Evolutionary conservation across 305 asterid species (phyloP).

Genomic region (Fraxinus paxiana): DNA sequence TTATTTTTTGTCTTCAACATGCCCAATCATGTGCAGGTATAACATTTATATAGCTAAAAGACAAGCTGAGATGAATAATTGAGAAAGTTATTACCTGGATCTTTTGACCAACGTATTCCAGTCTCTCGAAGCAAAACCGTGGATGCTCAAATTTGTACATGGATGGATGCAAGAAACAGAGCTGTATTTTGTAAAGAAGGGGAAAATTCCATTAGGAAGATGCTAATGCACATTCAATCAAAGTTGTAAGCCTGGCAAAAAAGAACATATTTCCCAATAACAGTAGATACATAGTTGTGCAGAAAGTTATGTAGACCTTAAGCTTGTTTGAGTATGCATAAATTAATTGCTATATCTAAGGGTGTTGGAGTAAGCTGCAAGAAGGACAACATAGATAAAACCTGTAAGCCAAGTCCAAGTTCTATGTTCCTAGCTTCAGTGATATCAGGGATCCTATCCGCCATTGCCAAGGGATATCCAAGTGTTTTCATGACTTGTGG

Average conservation of each 20-base stretch:
- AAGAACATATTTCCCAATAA: not conserved
- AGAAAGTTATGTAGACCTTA: not conserved
- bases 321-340: not conserved
- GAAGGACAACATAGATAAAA: slow-evolving; percentile 2
- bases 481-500: slow-evolving; percentile 78
- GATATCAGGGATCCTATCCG: slow-evolving; percentile 76
- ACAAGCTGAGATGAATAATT: not conserved
- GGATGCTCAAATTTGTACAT: slow-evolving; percentile 88
- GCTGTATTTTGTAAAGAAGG: slow-evolving; percentile 44
- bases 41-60: not conserved
- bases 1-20: not conserved
- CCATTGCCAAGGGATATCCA: slow-evolving; percentile 69
- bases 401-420: slow-evolving; percentile 98
- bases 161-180: slow-evolving; percentile 81
- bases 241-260: not conserved
- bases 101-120: slow-evolving; percentile 91
- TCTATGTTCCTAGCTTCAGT: slow-evolving; percentile 92
- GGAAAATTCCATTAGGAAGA: not conserved
- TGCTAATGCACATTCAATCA: slow-evolving; percentile 1
- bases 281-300: not conserved
- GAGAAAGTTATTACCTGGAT: slow-evolving; percentile 58
- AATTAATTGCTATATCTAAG: not conserved
- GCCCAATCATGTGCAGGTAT: not conserved
- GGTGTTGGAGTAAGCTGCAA: slow-evolving; percentile 9
- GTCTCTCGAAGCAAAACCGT: slow-evolving; percentile 87